Evolutionary conservation across 2,329 filamentous ascomycete species (phyloP).

Genomic region (Beauveria varroae): DNA sequence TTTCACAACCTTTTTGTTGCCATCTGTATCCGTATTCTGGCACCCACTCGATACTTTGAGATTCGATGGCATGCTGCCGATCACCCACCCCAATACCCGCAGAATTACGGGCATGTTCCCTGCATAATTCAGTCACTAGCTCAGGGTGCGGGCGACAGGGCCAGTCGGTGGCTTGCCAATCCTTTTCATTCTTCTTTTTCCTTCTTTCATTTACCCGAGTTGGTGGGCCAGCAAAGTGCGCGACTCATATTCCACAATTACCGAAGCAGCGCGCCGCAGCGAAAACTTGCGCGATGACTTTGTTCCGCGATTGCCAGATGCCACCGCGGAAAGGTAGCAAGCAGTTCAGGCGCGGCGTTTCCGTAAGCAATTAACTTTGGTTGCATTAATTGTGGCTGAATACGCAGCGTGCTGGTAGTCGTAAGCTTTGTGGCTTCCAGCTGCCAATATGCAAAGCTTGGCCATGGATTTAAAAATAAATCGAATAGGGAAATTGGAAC

Average conservation of each 20-base stretch:
- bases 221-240: background rate
- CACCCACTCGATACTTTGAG: background rate
- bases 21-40: background rate
- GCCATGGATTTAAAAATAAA: too few species aligned
- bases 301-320: too few species aligned
- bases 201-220: background rate
- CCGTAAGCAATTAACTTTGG: background rate
- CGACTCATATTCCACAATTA: background rate
- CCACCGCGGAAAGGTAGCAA: background rate
- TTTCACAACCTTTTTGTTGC: background rate
- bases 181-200: background rate
- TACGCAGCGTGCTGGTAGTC: background rate
- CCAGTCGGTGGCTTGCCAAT: background rate
- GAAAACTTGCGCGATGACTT: too few species aligned
- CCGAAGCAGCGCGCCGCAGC: background rate
- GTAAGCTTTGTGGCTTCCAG: background rate
- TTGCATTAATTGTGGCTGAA: background rate
- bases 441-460: background rate
- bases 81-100: constrained; percentile 1
- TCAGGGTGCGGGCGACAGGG: background rate
- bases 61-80: constrained; percentile 7
- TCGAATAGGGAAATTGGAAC: background rate
- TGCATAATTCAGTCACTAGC: background rate
- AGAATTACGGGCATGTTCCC: background rate
- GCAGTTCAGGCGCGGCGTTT: background rate